Percentiles rank a stretch among this genome's conserved stretches.
These are phyloP conservation scores for Phytophthora agathidicida DNA, from an alignment of 352 stramenopile species.

Conservation along the genomic window DNA sequence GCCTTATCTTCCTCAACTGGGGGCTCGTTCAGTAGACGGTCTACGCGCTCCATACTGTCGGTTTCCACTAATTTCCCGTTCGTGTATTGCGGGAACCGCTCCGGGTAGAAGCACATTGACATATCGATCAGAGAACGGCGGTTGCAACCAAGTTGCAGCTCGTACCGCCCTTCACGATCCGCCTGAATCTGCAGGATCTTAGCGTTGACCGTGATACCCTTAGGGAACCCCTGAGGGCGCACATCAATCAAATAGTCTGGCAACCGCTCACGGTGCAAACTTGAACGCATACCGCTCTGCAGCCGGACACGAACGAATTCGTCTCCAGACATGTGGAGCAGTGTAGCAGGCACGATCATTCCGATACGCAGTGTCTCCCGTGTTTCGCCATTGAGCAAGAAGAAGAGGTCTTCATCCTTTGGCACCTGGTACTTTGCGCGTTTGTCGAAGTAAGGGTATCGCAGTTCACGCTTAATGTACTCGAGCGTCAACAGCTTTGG, in stretches of 20 bases:
- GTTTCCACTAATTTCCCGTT: conserved; percentile 59
- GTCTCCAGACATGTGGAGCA: conserved; percentile 84
- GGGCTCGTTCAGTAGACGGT: conserved; percentile 79
- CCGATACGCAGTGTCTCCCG: conserved; percentile 78
- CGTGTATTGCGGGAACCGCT: conserved; percentile 61
- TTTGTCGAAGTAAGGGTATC: conserved; percentile 91
- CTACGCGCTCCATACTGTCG: conserved; percentile 74
- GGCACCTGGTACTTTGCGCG: conserved; percentile 85
- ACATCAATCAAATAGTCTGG: conserved; percentile 79
- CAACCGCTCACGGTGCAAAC: conserved; percentile 75
- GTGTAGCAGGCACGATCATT: conserved; percentile 88
- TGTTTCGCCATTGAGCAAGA: conserved; percentile 86
- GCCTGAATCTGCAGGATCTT: conserved; percentile 78
- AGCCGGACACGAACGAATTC: conserved; percentile 87
- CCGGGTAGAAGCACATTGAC: conserved; percentile 73
- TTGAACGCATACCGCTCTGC: conserved; percentile 85
- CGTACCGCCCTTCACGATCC: conserved; percentile 78
- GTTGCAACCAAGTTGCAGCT: conserved; percentile 82
- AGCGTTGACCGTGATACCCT: conserved; percentile 88
- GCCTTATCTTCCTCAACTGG: conserved; percentile 79
- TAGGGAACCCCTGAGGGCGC: conserved; percentile 70
- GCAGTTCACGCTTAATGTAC: conserved; percentile 90
- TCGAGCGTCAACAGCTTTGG: conserved; percentile 87
- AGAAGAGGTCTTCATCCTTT: conserved; percentile 87
- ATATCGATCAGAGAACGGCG: conserved; percentile 73